A percentile compares a stretch with the other conserved stretches of the same genome.
Evolutionary conservation across 768 basidiomycete species (phyloP).

Genomic region (Boletus rufocinnamomeus): DNA sequence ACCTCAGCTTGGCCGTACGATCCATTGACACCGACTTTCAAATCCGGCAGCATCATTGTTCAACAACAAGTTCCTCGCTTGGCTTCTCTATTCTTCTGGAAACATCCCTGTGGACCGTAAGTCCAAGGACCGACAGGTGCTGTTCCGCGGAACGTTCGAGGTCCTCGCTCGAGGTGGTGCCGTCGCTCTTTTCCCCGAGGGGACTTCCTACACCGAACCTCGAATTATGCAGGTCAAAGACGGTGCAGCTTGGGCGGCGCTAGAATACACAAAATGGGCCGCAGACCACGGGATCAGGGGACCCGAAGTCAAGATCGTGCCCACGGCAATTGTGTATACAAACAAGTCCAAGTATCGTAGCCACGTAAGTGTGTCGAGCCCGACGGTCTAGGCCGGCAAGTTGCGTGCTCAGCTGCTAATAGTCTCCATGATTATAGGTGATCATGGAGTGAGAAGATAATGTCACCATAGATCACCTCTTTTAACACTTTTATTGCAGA

Average conservation of each 20-base stretch:
- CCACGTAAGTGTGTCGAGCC: slow-evolving; percentile 56
- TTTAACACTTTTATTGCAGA: slow-evolving; percentile 43
- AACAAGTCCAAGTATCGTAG: slow-evolving; percentile 96
- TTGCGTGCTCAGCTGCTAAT: slow-evolving; percentile 16
- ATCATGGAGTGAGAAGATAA: slow-evolving; percentile 63
- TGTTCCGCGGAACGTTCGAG: slow-evolving; percentile 90
- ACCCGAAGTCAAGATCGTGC: slow-evolving; percentile 61
- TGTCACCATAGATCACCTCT: slow-evolving; percentile 4
- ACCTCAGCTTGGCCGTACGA: slow-evolving; percentile 13
- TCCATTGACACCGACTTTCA: slow-evolving; percentile 14
- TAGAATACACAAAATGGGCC: slow-evolving; percentile 88
- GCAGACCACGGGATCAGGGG: slow-evolving; percentile 53
- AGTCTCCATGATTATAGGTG: slow-evolving; percentile 44
- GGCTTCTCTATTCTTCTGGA: slow-evolving; percentile 84
- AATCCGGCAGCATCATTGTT: slow-evolving; percentile 68
- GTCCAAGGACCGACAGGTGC: slow-evolving; percentile 84
- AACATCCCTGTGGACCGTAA: slow-evolving; percentile 97
- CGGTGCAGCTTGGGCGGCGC: slow-evolving; percentile 91
- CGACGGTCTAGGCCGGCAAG: slow-evolving; percentile 15
- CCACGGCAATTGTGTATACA: slow-evolving; percentile 90
- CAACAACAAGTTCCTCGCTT: slow-evolving; percentile 69
- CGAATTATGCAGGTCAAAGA: slow-evolving; percentile 92
- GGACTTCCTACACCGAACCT: slow-evolving; percentile 91
- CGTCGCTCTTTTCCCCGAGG: slow-evolving; percentile 94
- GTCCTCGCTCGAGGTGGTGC: slow-evolving; percentile 76